Evolutionary conservation across 768 basidiomycete genomes (phyloP), one percentile per base, ranked within the genome.

Genomic region (Leucocoprinus leucothites): DNA sequence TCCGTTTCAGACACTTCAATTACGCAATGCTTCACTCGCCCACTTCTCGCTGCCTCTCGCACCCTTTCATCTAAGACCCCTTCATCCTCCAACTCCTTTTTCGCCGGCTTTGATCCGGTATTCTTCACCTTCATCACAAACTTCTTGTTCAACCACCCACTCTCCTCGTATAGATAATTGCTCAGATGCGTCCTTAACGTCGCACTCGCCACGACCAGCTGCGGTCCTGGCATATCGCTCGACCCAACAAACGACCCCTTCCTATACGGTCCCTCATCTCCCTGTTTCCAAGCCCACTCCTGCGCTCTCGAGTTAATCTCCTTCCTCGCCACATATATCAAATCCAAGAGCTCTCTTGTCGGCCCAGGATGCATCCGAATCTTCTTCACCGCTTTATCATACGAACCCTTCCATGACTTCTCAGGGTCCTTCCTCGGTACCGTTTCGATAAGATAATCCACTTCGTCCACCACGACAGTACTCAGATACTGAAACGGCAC

Each of bases 381-480:
- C 60, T 77, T 78, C 57, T 69, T 73, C 57, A 67, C 66, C 26
- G 71, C 71, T 62, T 74, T 77, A 55, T 67, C 66, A 42, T 60
- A 59, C 7, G 72, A 69, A 46, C 67, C 65, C 48, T 61, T 65
- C 48, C 68, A 75, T 28, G 73, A 72, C 64, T 64, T 76, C 62
- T 59, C 72, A 42, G 66, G 68, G 53, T 68, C 67, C 56, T 71
- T 75, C 56, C 64, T 66, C 13, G 85, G 79, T 4, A 77, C 68
- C 2, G 75, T 79, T 56, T 80, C 81, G 51, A 92, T 72, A 38
- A 91, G 71, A 65, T 84, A 86, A 63, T 91, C 90, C 45, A 82
- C 85, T 65, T 91, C 89, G 59, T 91, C 89, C 52, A 91, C 82
- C 34, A 84, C 82, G 45, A 91, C 76, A 1, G 77, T 79, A 13